A percentile compares a stretch with the other conserved stretches of the same genome.
Conservation (phyloP, 345 rosid species). For the Salix viminalis region DNA sequence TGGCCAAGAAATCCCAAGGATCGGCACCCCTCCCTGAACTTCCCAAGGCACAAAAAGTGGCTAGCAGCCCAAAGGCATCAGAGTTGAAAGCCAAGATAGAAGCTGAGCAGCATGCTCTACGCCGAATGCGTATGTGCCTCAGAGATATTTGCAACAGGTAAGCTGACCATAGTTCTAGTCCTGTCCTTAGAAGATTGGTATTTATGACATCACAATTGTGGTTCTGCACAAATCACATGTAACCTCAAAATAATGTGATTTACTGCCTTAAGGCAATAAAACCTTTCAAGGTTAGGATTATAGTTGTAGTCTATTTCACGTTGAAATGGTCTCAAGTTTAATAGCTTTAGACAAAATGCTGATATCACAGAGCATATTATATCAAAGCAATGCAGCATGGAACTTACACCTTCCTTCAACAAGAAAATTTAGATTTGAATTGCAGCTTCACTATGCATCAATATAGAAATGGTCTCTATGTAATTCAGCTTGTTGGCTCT, state of each 20-base stretch:
- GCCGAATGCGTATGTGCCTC: constrained; percentile 95
- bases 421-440: neutral
- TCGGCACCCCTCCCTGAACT: constrained; percentile 59
- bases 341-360: neutral
- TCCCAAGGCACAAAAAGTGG: constrained; percentile 75
- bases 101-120: constrained; percentile 98
- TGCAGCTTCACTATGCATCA: neutral
- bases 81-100: constrained; percentile 92
- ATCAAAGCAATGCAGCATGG: neutral
- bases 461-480: neutral
- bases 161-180: constrained; percentile 7
- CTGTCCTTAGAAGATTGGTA: neutral
- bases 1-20: constrained; percentile 40
- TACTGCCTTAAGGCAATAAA: neutral
- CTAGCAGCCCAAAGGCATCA: constrained; percentile 83
- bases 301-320: neutral
- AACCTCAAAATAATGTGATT: neutral
- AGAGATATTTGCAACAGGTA: constrained; percentile 98
- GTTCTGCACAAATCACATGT: neutral
- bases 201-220: neutral
- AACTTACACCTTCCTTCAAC: neutral
- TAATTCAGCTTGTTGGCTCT: neutral
- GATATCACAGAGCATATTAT: neutral
- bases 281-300: neutral
- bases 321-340: neutral